Evolutionary conservation across 1,139 yeast species (phyloP), one percentile per base, ranked within the genome.

Genomic region (Diutina sp.): DNA sequence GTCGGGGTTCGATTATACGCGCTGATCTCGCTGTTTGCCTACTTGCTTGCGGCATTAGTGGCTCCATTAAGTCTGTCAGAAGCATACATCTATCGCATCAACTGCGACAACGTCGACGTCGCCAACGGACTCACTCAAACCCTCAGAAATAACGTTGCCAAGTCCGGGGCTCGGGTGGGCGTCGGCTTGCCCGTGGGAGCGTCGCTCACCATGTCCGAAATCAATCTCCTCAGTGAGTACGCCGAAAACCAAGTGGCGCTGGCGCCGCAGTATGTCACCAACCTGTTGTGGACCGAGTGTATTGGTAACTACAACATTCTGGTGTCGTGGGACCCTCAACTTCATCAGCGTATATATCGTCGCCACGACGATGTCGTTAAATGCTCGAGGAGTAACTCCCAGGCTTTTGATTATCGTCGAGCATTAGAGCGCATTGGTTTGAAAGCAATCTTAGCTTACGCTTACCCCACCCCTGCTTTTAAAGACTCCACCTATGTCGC

Each of bases 141-240:
- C 14, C 28, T 50, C 6, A n/a, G 53, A n/a, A 8, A 30, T 9
- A 50, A 32, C 44, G 53, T 50, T 14, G 53, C 28, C 28, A n/a
- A 44, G 25, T 25, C 12, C 29, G 51, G 51, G 32, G n/a, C 32
- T 18, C 41, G 32, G 7, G 30, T 32, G 7, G 53, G 53, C n/a
- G 45, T 32, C n/a, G 53, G 21, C n/a, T 28, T 50, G 25, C 53
- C 53, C 14, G 53, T 50, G 41, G 53, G 53, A n/a, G 44, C 53
- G 9, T 32, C 45, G n/a, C 53, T 51, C 21, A 51, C 54, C 32
- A 51, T 28, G 46, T 25, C 29, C 12, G 54, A 51, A 38, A 28
- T 51, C 35, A 41, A 35, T n/a, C 35, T 51, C 12, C 29, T 51
- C 8, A 38, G 46, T 38, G 32, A 51, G 14, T 51, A 51, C 32